Evolutionary conservation across 441 rosid genomes (phyloP), one percentile per base, ranked within the genome.

Genomic region (Francoa sonchifolia): DNA sequence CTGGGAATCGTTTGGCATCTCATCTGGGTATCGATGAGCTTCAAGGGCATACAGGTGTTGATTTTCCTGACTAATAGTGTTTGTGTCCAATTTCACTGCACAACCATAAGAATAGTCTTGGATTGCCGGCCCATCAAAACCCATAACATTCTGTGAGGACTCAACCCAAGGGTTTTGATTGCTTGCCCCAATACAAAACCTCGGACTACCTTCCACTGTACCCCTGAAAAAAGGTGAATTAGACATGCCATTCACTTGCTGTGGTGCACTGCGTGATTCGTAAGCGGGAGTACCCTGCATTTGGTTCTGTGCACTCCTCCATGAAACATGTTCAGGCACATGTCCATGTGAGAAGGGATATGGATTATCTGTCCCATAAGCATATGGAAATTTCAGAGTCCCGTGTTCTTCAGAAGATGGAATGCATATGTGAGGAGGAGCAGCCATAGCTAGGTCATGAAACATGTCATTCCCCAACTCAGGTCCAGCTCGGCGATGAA

Each of bases 281-380:
- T 51, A 51, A 37, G 82, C 49, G 42, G 81, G 65, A 57, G 68
- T 50, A 26, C 79, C 80, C 50, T 56, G 69, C 25, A 50, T 43
- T 6, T 74, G 74, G 55, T 61, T 79, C 45, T 69, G 74, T 58
- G 39, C 55, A 52, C 85, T 77, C 69, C 77, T 75, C 98, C 95
- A 68, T 25, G 66, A 45, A 39, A 55, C 59, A 51, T 74, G 90
- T 2, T 63, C 57, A 46, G 60, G 71, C 45, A 52, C 48, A 44
- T 76, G 89, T 30, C 74, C 79, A 49, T 62, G 93, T 41, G 85
- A 53, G 15, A 56, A 64, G 5, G 72, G 56, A 42, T 76, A 65
- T 52, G 55, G 21, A 61, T 50, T 72, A 44, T 79, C 94, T 28
- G 72, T 55, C 25, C 84, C 95, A 57, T 66, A 76, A 37, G 62